A percentile compares a stretch with the other conserved stretches of the same genome.
Evolutionary conservation across 2,329 filamentous ascomycete species (phyloP).

Genomic region (Chrysoporthe austroafricana): DNA sequence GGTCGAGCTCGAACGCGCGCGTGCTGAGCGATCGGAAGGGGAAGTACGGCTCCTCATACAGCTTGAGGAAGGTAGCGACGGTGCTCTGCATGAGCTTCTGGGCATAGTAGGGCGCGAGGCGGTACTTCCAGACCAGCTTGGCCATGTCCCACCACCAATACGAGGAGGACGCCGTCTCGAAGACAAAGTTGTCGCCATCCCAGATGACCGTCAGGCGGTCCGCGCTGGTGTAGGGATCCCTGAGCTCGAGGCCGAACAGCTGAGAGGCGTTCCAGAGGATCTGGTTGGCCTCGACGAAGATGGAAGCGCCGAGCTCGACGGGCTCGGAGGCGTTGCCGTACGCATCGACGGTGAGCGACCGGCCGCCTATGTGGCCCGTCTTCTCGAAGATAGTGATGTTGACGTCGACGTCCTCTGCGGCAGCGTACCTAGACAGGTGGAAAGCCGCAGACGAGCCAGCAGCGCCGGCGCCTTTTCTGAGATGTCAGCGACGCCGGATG

Average conservation of each 20-base stretch:
- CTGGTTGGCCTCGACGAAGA: conserved; percentile 84
- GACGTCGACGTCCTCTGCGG: conserved; percentile 60
- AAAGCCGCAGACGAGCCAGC: conserved; percentile 88
- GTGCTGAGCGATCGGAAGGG: conserved; percentile 79
- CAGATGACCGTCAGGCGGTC: conserved; percentile 74
- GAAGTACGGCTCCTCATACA: conserved; percentile 83
- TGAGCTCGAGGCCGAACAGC: conserved; percentile 69
- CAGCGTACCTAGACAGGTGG: conserved; percentile 73
- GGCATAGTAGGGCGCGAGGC: conserved; percentile 74
- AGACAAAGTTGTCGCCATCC: conserved; percentile 78
- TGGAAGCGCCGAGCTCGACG: conserved; percentile 87
- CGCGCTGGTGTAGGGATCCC: conserved; percentile 49
- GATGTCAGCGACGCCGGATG: neutral
- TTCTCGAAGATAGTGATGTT: conserved; percentile 91
- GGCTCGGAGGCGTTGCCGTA: conserved; percentile 69
- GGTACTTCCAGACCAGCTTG: conserved; percentile 85
- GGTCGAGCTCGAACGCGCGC: conserved; percentile 67
- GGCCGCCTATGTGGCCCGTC: conserved; percentile 76
- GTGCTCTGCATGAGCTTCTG: conserved; percentile 72
- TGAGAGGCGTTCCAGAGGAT: conserved; percentile 77
- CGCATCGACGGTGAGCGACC: conserved; percentile 81
- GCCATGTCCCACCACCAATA: conserved; percentile 79
- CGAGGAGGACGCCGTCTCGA: conserved; percentile 60
- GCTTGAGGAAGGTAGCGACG: conserved; percentile 72
- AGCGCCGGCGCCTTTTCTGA: conserved; percentile 75